phyloP scores from a whole-genome alignment of 164 flowering plant species.

The Cinnamomum micranthum region DNA sequence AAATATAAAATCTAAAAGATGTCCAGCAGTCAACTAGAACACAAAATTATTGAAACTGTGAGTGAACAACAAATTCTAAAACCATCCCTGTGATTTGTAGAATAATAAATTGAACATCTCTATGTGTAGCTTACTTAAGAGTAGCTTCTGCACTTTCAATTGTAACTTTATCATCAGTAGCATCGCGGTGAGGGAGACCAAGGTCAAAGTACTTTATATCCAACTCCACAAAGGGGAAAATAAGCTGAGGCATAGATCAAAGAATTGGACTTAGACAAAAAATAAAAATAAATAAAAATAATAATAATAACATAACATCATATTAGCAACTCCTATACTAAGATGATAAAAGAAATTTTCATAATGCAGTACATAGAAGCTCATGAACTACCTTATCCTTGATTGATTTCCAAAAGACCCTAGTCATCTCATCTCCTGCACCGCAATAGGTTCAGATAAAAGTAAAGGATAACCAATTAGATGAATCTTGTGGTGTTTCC shows the following conservation, averaged over 20 bases:
- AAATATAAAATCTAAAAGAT: background rate
- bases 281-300: no score
- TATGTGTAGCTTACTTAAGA: slow-evolving; percentile 38
- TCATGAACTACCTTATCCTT: slow-evolving; percentile 71
- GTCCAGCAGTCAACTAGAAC: background rate
- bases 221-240: slow-evolving; percentile 84
- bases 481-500: background rate
- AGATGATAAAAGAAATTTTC: background rate
- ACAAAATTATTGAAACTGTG: background rate
- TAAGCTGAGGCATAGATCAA: slow-evolving; percentile 51
- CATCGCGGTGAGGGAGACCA: slow-evolving; percentile 89
- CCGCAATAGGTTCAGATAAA: background rate
- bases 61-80: background rate
- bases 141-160: slow-evolving; percentile 99
- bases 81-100: background rate
- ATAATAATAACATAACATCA: background rate
- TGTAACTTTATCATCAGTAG: slow-evolving; percentile 94
- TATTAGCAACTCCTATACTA: background rate
- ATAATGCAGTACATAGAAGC: background rate
- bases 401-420: slow-evolving; percentile 78
- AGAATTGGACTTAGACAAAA: background rate
- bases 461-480: background rate
- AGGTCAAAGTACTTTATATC: slow-evolving; percentile 96
- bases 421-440: slow-evolving; percentile 96
- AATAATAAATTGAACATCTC: background rate